Evolutionary conservation across 768 basidiomycete genomes (phyloP).

Genomic region (Amanita subjunquillea): DNA sequence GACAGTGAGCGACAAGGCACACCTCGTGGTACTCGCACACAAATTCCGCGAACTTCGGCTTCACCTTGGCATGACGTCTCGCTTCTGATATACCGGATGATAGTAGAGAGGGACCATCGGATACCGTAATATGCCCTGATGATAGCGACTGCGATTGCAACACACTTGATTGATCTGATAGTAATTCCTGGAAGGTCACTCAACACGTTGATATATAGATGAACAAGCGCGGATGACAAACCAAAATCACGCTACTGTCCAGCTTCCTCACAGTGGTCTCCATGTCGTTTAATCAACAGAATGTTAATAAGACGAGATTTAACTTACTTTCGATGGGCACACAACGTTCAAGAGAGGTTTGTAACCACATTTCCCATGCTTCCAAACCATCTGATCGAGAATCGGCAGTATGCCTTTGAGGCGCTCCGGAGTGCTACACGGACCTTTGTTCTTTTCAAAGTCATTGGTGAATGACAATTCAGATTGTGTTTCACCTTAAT

Average conservation of each 20-base stretch:
- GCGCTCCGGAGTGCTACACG: conserved; percentile 64
- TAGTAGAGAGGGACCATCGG: conserved; percentile 34
- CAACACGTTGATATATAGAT: neutral
- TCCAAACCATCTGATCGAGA: conserved; percentile 52
- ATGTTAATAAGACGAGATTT: neutral
- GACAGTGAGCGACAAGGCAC: conserved; percentile 2
- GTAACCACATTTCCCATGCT: conserved; percentile 64
- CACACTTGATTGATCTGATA: conserved; percentile 58
- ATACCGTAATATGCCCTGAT: conserved; percentile 33
- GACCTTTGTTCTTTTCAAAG: conserved; percentile 24
- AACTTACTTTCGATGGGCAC: conserved; percentile 71
- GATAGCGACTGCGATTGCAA: conserved; percentile 41
- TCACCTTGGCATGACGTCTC: conserved; percentile 31
- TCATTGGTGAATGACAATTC: neutral
- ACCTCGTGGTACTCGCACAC: conserved; percentile 60
- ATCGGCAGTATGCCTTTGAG: conserved; percentile 44
- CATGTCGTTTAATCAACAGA: neutral
- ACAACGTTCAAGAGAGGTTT: conserved; percentile 45
- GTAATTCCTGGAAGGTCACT: conserved; percentile 44
- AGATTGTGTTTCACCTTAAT: conserved; percentile 41
- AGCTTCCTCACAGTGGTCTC: neutral
- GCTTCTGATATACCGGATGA: conserved; percentile 15
- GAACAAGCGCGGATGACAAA: neutral
- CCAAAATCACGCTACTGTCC: conserved; percentile 5
- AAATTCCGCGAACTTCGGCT: conserved; percentile 77